Evolutionary conservation across 768 basidiomycete species (phyloP).

Genomic region (Termitomyces heimii): DNA sequence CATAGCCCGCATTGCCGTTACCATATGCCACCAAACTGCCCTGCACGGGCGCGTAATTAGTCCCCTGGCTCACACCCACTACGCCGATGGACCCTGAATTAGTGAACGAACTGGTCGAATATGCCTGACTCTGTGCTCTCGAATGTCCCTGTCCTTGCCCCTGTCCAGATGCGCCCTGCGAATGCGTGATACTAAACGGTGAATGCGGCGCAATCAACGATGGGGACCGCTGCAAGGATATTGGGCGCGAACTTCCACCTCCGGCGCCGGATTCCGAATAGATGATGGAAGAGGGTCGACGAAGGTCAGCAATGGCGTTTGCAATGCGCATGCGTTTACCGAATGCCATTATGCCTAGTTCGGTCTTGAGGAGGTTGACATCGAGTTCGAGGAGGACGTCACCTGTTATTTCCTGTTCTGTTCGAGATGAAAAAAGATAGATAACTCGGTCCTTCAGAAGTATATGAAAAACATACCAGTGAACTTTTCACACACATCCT

Average conservation of each 20-base stretch:
- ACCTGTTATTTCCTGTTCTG: constrained; percentile 98
- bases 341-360: constrained; percentile 91
- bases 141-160: constrained; percentile 26
- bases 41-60: background rate
- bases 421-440: background rate
- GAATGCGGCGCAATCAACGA: background rate
- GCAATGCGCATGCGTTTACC: constrained; percentile 93
- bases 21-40: background rate
- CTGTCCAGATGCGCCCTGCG: constrained; percentile 15
- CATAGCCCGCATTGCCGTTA: background rate
- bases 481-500: constrained; percentile 79
- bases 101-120: constrained; percentile 40
- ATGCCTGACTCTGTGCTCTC: constrained; percentile 35
- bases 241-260: background rate
- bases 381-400: constrained; percentile 96
- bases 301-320: constrained; percentile 87
- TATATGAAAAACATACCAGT: constrained; percentile 47
- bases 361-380: constrained; percentile 81
- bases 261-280: constrained; percentile 36
- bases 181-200: constrained; percentile 20
- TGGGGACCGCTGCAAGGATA: constrained; percentile 26
- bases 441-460: background rate
- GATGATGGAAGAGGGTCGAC: constrained; percentile 59
- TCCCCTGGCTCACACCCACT: background rate
- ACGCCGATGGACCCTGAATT: constrained; percentile 25